Evolutionary conservation across 805 yeast genomes (phyloP).

Genomic region (Grigorovia yakushimaensis): DNA sequence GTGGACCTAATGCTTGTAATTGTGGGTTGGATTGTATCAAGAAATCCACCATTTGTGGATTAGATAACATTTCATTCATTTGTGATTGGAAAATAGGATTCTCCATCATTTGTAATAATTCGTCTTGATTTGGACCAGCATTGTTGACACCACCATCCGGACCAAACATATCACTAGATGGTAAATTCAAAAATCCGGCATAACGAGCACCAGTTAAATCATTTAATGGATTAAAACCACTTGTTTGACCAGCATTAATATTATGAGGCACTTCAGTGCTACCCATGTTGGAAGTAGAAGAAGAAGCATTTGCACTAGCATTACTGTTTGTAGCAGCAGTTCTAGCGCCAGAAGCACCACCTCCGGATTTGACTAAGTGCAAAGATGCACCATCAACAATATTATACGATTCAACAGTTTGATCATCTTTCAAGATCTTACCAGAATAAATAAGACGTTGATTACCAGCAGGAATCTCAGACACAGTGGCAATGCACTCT

Average conservation of each 20-base stretch:
- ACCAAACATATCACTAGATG: constrained; percentile 81
- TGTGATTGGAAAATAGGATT: constrained; percentile 75
- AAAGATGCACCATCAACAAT: constrained; percentile 79
- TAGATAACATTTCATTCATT: constrained; percentile 70
- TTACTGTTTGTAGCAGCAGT: too few relatives aligned
- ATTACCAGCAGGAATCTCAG: constrained; percentile 62
- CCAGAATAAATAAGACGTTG: constrained; percentile 93
- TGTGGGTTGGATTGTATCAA: constrained; percentile 78
- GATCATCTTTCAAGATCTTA: constrained; percentile 78
- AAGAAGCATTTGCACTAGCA: constrained; percentile 14
- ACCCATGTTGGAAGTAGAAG: constrained; percentile 15
- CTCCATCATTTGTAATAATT: constrained; percentile 63
- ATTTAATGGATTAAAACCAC: constrained; percentile 81
- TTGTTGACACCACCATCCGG: constrained; percentile 70
- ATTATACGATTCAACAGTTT: constrained; percentile 65
- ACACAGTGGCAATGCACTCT: constrained; percentile 45
- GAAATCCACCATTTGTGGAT: constrained; percentile 82
- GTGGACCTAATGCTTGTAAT: constrained; percentile 79
- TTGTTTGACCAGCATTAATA: constrained; percentile 72
- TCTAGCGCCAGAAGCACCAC: too few relatives aligned
- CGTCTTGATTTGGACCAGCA: constrained; percentile 63
- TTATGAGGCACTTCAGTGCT: constrained; percentile 44
- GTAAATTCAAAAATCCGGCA: constrained; percentile 79
- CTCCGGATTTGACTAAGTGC: constrained; percentile 81
- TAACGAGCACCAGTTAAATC: constrained; percentile 92